phyloP scores from a whole-genome alignment of 2,329 filamentous ascomycete species.

The Endothia cerciana region DNA sequence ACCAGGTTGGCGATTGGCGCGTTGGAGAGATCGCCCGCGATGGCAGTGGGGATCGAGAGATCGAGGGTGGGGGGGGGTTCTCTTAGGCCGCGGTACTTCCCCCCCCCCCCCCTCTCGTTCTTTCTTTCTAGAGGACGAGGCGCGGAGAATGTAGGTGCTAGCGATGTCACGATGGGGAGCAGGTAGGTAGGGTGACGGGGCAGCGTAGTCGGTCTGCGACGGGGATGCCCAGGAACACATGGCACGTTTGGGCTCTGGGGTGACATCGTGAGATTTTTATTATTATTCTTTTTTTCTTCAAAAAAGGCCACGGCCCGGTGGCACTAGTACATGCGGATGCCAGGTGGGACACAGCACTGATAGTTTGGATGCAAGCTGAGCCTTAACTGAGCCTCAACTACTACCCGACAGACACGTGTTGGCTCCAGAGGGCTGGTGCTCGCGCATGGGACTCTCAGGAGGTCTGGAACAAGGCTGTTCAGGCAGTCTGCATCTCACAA shows the following conservation, averaged over 20 bases:
- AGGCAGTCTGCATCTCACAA: no score
- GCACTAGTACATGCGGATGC: background rate
- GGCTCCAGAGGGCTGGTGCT: background rate
- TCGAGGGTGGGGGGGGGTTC: background rate
- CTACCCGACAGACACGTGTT: background rate
- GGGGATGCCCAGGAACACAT: no score
- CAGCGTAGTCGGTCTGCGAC: background rate
- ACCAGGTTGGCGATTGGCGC: background rate
- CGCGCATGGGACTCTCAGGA: background rate
- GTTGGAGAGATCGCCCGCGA: background rate
- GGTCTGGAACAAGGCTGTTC: no score
- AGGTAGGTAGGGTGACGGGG: no score
- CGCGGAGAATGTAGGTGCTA: no score
- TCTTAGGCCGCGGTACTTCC: background rate
- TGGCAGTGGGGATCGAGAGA: background rate
- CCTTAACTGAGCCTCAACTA: background rate
- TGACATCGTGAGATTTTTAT: slow-evolving; percentile 4
- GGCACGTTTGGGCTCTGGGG: no score
- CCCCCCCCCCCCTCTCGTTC: no score
- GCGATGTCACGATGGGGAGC: no score
- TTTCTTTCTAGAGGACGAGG: no score
- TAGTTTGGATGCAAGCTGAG: background rate
- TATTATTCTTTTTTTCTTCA: background rate
- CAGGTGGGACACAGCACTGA: background rate
- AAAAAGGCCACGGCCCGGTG: background rate